Base-by-base conservation (phyloP, 1,284 basidiomycete genomes). In the Trichosporon inkin region DNA sequence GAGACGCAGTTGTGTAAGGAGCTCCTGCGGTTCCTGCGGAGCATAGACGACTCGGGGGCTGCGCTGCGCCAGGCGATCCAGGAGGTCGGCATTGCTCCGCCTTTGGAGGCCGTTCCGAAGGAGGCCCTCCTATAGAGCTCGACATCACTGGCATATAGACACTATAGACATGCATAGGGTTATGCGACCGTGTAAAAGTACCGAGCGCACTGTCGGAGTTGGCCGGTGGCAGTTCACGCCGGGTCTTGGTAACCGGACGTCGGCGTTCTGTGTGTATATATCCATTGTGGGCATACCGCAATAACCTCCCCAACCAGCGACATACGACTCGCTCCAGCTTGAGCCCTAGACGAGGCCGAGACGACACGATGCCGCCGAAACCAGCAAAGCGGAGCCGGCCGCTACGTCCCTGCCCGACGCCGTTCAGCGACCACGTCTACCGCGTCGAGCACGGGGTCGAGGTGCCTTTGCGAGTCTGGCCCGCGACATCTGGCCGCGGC, bases 21-120 rank as follows among this genome's bases (percentile, higher is more conserved):
- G 72, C 81, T 97, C 13, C 78, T 96, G 19, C 84, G 94, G n/a
- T 97, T 97, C 79, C 78, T 96, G 53, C 89, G 88, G 70, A 92
- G 89, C 1, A 88, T 94, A 49, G 93, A 96, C 73, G 90, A 92
- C 44, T 85, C 85, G 0, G 95, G 92, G 6, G 72, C 76, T 10
- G 88, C 88, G 1, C 81, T 97, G 51, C 67, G 71, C 0, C 63
- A 67, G 1, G 81, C 80, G 0, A 67, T 81, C 5, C 56, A 64
- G 10, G 72, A 78, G 58, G 67, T 78, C 5, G 73, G 70, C 1
- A 67, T 79, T 19, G 44, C 24, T 22, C 44, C 44, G 24, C 44
- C 44, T 22, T 6, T 44, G 20, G 38, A 74, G 6, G 53, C 19
- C 13, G 40, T 44, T 20, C 40, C 40, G 20, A 20, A 49, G 44